Evolutionary conservation across 805 yeast species (phyloP), one percentile per base, ranked within the genome.

Genomic region (Blastobotrys terrestris): DNA sequence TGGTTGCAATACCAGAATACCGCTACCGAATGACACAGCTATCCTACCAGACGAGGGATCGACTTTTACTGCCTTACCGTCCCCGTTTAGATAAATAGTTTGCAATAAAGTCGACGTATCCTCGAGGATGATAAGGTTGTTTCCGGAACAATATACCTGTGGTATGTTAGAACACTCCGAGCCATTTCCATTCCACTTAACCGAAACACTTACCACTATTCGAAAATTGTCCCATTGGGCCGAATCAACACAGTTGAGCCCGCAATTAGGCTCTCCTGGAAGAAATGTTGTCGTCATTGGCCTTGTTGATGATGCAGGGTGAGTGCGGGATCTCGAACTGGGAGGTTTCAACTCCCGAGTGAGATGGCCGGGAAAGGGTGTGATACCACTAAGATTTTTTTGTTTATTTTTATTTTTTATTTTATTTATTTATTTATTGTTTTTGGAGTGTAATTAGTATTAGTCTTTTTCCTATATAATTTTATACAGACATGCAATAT

Each of bases 241-340:
- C 55, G 81, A 84, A 42, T 80, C 72, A 20, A 81, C 77, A 0
- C 88, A 72, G 58, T 78, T 78, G 13, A 72, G 73, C 1, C 78
- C 65, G 45, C 72, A 67, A 64, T 84, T 85, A 16, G 94, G 94
- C 63, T 87, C 87, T 1, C 97, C 97, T 1, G 97, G 97, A 45
- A 87, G 79, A 62, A 86, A 64, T 15, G 56, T 53, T 35, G 58
- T 55, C n/a, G 58, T 53, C 62, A 60, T 60, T 39, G 43, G 21
- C 35, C n/a, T 35, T 18, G 16, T 21, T 46, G 18, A 3, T 5
- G 44, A 2, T 13, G 11, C 8, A 26, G 5, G 35, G 35, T 26
- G 35, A 6, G 35, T 26, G 35, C 5, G n/a, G n/a, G n/a, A n/a
- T n/a, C n/a, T n/a, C 11, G 35, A 26, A 26, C 35, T 26, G 35